Percentiles rank a stretch among this genome's conserved stretches.
phyloP scores from a whole-genome alignment of 176 grass and related monocot genomes.

The Carex cristatella region DNA sequence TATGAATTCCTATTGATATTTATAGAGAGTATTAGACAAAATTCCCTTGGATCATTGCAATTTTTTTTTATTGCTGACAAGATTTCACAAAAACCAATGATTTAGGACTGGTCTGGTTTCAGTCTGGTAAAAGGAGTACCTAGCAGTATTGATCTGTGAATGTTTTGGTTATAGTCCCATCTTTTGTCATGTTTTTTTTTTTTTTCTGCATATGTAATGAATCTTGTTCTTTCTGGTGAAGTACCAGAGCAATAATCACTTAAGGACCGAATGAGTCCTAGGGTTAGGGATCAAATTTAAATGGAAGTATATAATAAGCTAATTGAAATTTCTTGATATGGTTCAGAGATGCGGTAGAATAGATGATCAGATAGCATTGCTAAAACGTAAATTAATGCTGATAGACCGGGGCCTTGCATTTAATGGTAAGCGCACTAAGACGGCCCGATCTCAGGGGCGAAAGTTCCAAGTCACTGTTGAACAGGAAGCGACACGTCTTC shows the following conservation, averaged over 20 bases:
- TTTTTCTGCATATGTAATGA: background rate
- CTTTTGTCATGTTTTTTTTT: background rate
- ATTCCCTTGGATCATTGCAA: background rate
- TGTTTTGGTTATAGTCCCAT: background rate
- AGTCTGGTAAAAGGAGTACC: background rate
- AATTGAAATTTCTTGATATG: slow-evolving; percentile 12
- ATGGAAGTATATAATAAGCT: background rate
- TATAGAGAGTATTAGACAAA: background rate
- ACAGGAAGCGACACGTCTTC: slow-evolving; percentile 90
- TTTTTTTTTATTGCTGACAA: slow-evolving; percentile 9
- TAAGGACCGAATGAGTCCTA: background rate
- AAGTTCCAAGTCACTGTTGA: slow-evolving; percentile 98
- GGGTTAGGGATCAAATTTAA: background rate
- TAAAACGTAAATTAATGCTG: slow-evolving; percentile 83
- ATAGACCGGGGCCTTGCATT: slow-evolving; percentile 78
- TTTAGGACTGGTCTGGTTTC: background rate
- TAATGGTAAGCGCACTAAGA: slow-evolving; percentile 95
- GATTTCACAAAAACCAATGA: background rate
- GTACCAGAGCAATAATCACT: background rate
- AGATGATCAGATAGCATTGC: slow-evolving; percentile 79
- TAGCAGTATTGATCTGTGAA: background rate
- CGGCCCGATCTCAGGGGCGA: slow-evolving; percentile 74
- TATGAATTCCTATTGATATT: background rate
- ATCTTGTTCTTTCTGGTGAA: background rate
- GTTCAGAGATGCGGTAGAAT: slow-evolving; percentile 75